These are phyloP conservation scores for Ustilago crameri DNA, from an alignment of 1,284 basidiomycete genomes.

Conservation along the genomic window DNA sequence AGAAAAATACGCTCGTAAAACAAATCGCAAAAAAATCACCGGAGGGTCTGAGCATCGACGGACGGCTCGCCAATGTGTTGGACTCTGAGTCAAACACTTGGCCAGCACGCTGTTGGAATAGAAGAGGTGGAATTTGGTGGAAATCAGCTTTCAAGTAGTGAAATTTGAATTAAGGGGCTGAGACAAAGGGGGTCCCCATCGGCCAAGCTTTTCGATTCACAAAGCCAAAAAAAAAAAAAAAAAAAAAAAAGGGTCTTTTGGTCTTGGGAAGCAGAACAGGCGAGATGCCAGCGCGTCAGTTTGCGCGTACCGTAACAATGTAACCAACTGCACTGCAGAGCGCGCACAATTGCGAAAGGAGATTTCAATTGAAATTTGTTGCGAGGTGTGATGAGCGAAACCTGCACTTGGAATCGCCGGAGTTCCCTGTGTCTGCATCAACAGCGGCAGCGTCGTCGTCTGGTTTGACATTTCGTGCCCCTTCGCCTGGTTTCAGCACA, in stretches of 20 bases:
- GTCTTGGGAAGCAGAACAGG: background rate
- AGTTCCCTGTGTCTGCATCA: constrained; percentile 8
- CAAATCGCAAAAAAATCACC: background rate
- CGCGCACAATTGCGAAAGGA: too few relatives aligned
- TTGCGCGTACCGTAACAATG: constrained; percentile 1
- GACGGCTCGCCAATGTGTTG: constrained; percentile 9
- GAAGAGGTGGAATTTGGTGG: constrained; percentile 4
- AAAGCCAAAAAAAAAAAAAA: background rate
- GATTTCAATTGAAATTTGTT: too few relatives aligned
- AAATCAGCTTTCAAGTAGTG: background rate
- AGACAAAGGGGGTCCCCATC: background rate
- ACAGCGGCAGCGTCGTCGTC: background rate
- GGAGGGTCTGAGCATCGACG: background rate
- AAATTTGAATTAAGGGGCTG: background rate
- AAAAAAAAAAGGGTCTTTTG: too few relatives aligned
- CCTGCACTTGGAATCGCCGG: constrained; percentile 9
- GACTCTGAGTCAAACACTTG: background rate
- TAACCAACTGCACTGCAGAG: too few relatives aligned
- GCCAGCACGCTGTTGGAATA: too few relatives aligned
- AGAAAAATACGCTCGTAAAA: background rate
- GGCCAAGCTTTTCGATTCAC: background rate
- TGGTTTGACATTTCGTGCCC: too few relatives aligned
- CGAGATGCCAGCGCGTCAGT: constrained; percentile 11
- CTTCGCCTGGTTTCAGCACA: background rate
- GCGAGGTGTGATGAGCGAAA: too few relatives aligned